Percentiles rank a stretch among this genome's conserved stretches.
Conservation (phyloP, 305 asterid species). For the Fraxinus dipetala region DNA sequence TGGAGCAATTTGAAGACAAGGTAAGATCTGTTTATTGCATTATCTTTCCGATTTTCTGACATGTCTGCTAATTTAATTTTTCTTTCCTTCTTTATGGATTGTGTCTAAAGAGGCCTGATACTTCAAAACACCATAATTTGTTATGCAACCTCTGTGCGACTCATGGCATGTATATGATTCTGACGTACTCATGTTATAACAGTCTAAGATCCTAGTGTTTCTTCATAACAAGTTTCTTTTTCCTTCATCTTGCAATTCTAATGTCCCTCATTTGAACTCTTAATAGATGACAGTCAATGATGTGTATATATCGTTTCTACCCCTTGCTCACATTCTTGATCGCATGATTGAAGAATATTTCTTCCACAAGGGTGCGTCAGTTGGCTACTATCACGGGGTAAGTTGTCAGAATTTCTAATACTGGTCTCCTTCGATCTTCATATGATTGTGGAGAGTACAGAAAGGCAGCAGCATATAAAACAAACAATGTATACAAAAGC, state of each 20-base stretch:
- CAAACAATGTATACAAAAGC: background rate
- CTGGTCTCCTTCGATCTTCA: background rate
- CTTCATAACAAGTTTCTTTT: background rate
- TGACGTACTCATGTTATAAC: background rate
- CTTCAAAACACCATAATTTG: background rate
- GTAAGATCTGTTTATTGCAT: slow-evolving; percentile 29
- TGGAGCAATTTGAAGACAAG: slow-evolving; percentile 95
- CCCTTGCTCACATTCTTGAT: slow-evolving; percentile 97
- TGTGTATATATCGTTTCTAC: slow-evolving; percentile 92
- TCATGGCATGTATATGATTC: background rate
- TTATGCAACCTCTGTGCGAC: background rate
- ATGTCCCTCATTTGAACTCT: slow-evolving; percentile 15
- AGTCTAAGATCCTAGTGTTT: background rate
- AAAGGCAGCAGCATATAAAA: background rate
- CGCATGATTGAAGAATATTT: slow-evolving; percentile 96
- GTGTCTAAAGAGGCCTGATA: background rate
- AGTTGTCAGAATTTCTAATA: slow-evolving; percentile 20
- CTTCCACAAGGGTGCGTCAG: slow-evolving; percentile 95
- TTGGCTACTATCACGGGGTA: slow-evolving; percentile 96
- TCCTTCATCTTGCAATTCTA: background rate
- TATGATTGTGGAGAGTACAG: background rate
- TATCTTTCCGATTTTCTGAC: background rate
- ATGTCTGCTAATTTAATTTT: background rate
- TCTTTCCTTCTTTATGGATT: background rate
- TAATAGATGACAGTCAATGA: slow-evolving; percentile 84